Percentiles rank a stretch among this genome's conserved stretches.
Conservation (phyloP, 306 rosid species). For the Mimosa bimucronata region DNA sequence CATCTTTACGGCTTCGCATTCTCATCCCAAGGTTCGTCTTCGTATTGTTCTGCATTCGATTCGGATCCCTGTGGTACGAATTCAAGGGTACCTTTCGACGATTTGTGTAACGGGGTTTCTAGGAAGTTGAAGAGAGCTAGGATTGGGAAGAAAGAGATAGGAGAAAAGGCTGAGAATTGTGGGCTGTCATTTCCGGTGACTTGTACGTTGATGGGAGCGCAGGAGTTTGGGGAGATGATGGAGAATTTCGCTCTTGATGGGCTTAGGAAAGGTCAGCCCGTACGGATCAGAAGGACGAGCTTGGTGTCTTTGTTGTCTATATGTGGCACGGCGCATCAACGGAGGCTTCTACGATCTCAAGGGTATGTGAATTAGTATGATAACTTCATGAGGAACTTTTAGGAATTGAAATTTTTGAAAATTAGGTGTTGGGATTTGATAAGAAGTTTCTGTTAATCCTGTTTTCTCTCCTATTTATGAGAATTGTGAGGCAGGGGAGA, state of each 20-base stretch:
- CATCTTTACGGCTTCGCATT: conserved; percentile 54
- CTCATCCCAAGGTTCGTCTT: conserved; percentile 85
- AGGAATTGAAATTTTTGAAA: neutral
- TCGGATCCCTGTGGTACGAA: conserved; percentile 61
- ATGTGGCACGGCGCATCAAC: conserved; percentile 77
- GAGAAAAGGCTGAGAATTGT: conserved; percentile 15
- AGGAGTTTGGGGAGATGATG: conserved; percentile 99
- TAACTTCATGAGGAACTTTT: neutral
- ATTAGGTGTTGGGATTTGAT: neutral
- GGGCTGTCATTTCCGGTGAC: conserved; percentile 60
- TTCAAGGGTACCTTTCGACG: conserved; percentile 50
- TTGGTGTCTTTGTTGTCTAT: conserved; percentile 76
- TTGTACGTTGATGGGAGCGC: conserved; percentile 95
- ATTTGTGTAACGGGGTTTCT: conserved; percentile 36
- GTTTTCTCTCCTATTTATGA: conserved; percentile 16
- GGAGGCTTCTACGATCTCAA: conserved; percentile 87
- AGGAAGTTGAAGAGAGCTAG: conserved; percentile 61
- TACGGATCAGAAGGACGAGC: conserved; percentile 95
- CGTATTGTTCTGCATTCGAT: conserved; percentile 77
- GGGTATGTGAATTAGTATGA: conserved; percentile 57
- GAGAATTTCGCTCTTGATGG: conserved; percentile 99
- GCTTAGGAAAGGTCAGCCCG: conserved; percentile 78
- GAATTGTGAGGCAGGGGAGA: conserved; percentile 8
- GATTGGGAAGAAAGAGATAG: conserved; percentile 35
- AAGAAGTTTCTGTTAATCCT: conserved; percentile 19